Base-by-base conservation (phyloP, 768 basidiomycete genomes). In the Ramaria sp. region DNA sequence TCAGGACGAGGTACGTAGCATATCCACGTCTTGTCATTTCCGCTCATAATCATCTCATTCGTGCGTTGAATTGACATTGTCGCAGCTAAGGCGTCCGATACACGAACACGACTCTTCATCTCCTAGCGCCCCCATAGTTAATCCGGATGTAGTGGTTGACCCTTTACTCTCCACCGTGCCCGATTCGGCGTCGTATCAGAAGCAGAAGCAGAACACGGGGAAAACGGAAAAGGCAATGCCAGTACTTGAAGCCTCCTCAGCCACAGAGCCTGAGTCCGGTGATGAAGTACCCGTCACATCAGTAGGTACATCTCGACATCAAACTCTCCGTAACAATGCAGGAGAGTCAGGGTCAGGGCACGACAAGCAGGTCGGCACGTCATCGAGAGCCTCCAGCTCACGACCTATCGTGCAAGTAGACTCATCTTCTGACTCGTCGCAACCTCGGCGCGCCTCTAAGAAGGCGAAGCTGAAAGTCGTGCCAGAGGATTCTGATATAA, bases 401-500 rank as follows among this genome's bases (percentile, higher is more conserved):
- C 20, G 10, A 30, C 7, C 33, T 13, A 22, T 30, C 3, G 20
- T 30, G 50, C 50, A 51, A 27, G 20, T 6, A 19, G 12, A 37
- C 13, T 51, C 50, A n/a, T 11, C 13, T 37, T 37, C 50, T 15
- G n/a, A 37, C 10, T 51, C 27, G 33, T 15, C 50, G 33, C 33
- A 19, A 13, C 33, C 50, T 17, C 15, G 27, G 10, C 27, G 12
- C 31, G 27, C 50, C 15, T 24, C 50, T 15, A 37, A 51, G 20
- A 37, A 51, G 30, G 50, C 50, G 30, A 30, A 51, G 30, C 19
- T 19, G 13, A 31, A n/a, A 30, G 20, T 51, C 20, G 27, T 17
- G 24, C 20, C 50, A 50, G 63, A 83, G 82, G 60, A 73, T 30
- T 19, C 33, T 39, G 53, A 38, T 37, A 70, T 27, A 27, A 27